A percentile compares a stretch with the other conserved stretches of the same genome.
phyloP scores from a whole-genome alignment of 1,284 basidiomycete species.

The Thecaphora thlaspeos region DNA sequence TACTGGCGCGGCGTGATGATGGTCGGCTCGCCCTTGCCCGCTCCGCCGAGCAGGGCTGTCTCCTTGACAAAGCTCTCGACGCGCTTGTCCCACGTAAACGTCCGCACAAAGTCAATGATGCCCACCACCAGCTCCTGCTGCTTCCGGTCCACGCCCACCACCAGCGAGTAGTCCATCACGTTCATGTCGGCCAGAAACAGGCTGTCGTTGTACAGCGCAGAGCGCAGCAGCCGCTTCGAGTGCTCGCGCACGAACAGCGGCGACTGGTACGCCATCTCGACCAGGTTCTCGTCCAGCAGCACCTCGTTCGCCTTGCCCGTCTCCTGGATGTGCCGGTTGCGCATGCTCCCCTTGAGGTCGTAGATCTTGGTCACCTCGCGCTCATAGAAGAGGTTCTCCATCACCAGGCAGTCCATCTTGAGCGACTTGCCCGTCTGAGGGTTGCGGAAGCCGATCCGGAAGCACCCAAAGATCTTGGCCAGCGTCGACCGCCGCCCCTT shows the following conservation, averaged over 20 bases:
- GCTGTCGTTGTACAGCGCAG: slow-evolving; percentile 83
- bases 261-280: slow-evolving; percentile 63
- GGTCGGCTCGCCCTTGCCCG: slow-evolving; percentile 53
- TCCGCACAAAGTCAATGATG: slow-evolving; percentile 94
- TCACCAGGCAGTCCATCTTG: slow-evolving; percentile 92
- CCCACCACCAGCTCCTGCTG: slow-evolving; percentile 69
- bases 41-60: slow-evolving; percentile 76
- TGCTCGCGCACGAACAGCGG: slow-evolving; percentile 95
- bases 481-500: slow-evolving; percentile 82
- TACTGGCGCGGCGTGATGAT: slow-evolving; percentile 56
- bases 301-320: slow-evolving; percentile 87
- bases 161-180: slow-evolving; percentile 93
- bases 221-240: slow-evolving; percentile 85
- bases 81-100: slow-evolving; percentile 97
- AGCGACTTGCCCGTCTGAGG: slow-evolving; percentile 74
- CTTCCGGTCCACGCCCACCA: slow-evolving; percentile 72
- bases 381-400: slow-evolving; percentile 95
- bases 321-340: slow-evolving; percentile 69
- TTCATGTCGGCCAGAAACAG: slow-evolving; percentile 88
- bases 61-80: slow-evolving; percentile 98
- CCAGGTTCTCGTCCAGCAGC: slow-evolving; percentile 86
- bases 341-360: slow-evolving; percentile 55
- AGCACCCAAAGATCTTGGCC: slow-evolving; percentile 97
- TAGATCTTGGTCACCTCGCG: slow-evolving; percentile 72
- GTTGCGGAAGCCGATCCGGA: slow-evolving; percentile 89